Conservation (phyloP, 768 basidiomycete species). For the Neoboletus subvelutipes region DNA sequence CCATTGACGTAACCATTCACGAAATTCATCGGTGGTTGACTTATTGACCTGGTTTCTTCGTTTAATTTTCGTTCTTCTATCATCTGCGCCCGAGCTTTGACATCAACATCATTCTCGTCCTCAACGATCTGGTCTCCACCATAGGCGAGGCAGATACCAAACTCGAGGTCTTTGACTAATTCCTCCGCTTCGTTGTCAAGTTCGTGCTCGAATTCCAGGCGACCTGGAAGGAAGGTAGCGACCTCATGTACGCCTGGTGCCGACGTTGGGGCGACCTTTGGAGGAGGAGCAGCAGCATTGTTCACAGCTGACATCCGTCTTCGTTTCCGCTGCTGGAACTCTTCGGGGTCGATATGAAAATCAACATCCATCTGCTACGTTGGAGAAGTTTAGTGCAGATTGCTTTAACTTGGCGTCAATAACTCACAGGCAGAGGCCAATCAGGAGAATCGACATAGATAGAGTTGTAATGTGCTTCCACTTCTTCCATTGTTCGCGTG, state of each 20-base stretch:
- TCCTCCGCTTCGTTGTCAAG: slow-evolving; percentile 97
- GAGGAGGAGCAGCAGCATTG: slow-evolving; percentile 49
- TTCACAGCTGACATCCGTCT: slow-evolving; percentile 83
- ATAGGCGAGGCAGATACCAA: slow-evolving; percentile 82
- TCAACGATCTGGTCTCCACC: slow-evolving; percentile 82
- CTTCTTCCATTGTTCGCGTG: slow-evolving; percentile 90
- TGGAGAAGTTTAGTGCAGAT: neutral
- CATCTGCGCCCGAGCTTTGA: slow-evolving; percentile 49
- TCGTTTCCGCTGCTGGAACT: slow-evolving; percentile 89
- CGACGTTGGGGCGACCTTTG: slow-evolving; percentile 81
- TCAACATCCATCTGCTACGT: slow-evolving; percentile 45
- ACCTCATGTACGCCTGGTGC: slow-evolving; percentile 92
- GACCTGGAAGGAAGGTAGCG: slow-evolving; percentile 88
- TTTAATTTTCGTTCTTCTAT: slow-evolving; percentile 37
- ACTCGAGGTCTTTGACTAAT: slow-evolving; percentile 92
- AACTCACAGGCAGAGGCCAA: slow-evolving; percentile 80
- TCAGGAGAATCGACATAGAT: slow-evolving; percentile 76
- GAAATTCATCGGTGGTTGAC: slow-evolving; percentile 26
- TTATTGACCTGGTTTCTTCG: slow-evolving; percentile 19
- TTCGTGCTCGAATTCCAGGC: slow-evolving; percentile 98
- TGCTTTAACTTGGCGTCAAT: slow-evolving; percentile 4
- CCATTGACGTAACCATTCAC: slow-evolving; percentile 35
- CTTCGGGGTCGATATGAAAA: slow-evolving; percentile 74
- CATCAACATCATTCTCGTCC: slow-evolving; percentile 76
- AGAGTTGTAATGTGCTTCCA: slow-evolving; percentile 82